Conservation (phyloP, 371 early-diverging fungal genomes). For the Rhizopus microsporus region DNA sequence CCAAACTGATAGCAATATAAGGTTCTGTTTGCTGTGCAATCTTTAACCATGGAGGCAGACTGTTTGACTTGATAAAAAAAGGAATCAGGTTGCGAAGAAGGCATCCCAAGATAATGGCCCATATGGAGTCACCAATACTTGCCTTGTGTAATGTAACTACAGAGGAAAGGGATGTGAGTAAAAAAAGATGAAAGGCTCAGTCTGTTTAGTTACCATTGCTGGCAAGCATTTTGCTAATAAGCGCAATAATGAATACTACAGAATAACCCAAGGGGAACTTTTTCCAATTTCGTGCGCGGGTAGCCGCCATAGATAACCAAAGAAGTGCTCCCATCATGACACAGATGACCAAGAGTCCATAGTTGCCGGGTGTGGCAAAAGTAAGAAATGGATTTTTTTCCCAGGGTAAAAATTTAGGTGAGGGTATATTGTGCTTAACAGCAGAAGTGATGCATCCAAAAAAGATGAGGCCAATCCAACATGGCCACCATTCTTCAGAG, state of each 20-base stretch:
- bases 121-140: conserved; percentile 61
- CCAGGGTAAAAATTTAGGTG: conserved; percentile 55
- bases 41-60: conserved; percentile 56
- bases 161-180: not conserved
- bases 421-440: conserved; percentile 47
- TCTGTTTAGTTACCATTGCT: conserved; percentile 45
- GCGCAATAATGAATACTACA: conserved; percentile 48
- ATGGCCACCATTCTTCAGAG: conserved; percentile 67
- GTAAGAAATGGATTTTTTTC: conserved; percentile 55
- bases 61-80: conserved; percentile 33
- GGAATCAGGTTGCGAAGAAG: conserved; percentile 49
- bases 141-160: conserved; percentile 44
- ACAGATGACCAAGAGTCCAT: conserved; percentile 52
- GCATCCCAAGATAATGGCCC: conserved; percentile 65
- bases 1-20: conserved; percentile 64
- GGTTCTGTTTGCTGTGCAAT: conserved; percentile 63
- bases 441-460: conserved; percentile 55
- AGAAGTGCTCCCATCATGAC: conserved; percentile 51
- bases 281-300: conserved; percentile 39
- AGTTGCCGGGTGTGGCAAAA: conserved; percentile 45
- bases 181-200: not conserved
- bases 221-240: conserved; percentile 60
- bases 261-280: conserved; percentile 52
- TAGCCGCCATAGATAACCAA: conserved; percentile 51
- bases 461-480: conserved; percentile 62